Percentiles rank a stretch among this genome's conserved stretches.
phyloP scores from a whole-genome alignment of 2,329 filamentous ascomycete species.

The Penicillium sp. region DNA sequence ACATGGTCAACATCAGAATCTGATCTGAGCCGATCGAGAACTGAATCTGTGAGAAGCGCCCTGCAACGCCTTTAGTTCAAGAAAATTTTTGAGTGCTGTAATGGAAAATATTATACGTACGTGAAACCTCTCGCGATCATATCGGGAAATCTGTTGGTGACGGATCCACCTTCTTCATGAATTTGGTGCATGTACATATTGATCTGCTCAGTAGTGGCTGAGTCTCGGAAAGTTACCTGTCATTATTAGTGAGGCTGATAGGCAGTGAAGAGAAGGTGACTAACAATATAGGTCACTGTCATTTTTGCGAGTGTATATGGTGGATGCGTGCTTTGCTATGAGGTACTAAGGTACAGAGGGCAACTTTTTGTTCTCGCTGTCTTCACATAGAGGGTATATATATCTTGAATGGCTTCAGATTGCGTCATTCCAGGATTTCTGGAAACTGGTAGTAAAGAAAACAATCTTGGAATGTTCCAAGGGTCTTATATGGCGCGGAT shows the following conservation, averaged over 20 bases:
- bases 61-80: neutral
- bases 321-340: neutral
- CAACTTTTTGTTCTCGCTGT: too few relatives aligned
- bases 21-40: neutral
- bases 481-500: neutral
- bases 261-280: neutral
- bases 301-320: neutral
- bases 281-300: neutral
- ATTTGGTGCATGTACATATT: conserved; percentile 1
- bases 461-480: too few relatives aligned
- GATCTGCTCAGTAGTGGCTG: conserved; percentile 4
- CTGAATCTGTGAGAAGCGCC: neutral
- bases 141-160: conserved; percentile 5
- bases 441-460: neutral
- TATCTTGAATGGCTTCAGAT: neutral
- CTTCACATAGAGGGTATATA: too few relatives aligned
- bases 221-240: conserved; percentile 9
- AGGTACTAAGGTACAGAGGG: neutral
- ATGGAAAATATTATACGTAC: neutral
- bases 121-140: conserved; percentile 3
- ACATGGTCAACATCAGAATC: neutral
- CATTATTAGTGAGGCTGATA: neutral
- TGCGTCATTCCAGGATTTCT: neutral
- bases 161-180: neutral
- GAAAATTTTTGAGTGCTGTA: neutral